A percentile compares a stretch with the other conserved stretches of the same genome.
phyloP scores from a whole-genome alignment of 371 early-diverging fungal species.

The Dinochytrium kinnereticum region DNA sequence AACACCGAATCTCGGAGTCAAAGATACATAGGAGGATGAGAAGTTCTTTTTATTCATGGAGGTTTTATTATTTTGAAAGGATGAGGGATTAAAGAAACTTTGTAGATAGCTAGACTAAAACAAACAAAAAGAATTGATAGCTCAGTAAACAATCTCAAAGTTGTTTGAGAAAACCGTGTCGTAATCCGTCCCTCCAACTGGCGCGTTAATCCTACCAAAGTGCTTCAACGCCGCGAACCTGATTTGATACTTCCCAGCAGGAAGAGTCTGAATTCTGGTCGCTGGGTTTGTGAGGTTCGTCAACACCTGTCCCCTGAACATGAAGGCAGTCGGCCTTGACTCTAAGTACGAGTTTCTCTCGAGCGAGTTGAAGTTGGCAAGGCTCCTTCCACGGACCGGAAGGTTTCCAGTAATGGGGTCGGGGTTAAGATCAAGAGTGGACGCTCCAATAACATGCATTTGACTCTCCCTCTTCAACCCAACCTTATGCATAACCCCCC shows the following conservation, averaged over 20 bases:
- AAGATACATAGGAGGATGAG: too few species aligned
- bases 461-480: background rate
- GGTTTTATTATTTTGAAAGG: too few species aligned
- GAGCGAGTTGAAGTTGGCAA: background rate
- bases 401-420: background rate
- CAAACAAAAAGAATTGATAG: too few species aligned
- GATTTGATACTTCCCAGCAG: too few species aligned
- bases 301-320: background rate
- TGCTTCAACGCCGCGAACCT: too few species aligned
- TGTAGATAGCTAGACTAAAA: too few species aligned
- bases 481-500: background rate
- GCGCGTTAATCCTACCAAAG: constrained; percentile 3
- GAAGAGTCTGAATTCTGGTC: background rate
- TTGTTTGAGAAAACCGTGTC: constrained; percentile 5
- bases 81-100: too few species aligned
- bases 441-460: background rate
- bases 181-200: constrained; percentile 18
- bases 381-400: background rate
- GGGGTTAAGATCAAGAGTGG: background rate
- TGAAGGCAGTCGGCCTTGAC: background rate
- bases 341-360: background rate
- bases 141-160: constrained; percentile 27
- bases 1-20: too few species aligned
- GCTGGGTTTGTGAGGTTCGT: background rate
- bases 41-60: too few species aligned